Conservation (phyloP, 371 early-diverging fungal genomes). For the Mucor racemosus region DNA sequence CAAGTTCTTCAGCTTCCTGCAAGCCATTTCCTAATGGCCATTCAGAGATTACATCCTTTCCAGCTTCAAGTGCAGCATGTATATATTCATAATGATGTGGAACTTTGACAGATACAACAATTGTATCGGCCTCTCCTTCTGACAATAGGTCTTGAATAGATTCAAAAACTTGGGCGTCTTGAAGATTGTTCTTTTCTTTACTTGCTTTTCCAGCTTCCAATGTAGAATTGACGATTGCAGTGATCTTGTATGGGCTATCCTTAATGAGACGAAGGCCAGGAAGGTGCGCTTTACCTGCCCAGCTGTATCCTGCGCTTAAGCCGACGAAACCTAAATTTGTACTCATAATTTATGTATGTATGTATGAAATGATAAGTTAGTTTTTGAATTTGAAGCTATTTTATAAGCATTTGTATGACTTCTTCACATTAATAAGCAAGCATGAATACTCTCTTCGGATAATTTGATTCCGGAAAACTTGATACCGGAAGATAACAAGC, state of each 20-base stretch:
- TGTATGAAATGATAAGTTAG: too few relatives aligned
- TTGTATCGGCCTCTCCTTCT: neutral
- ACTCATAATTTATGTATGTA: too few relatives aligned
- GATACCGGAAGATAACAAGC: too few relatives aligned
- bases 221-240: neutral
- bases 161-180: neutral
- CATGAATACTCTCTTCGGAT: too few relatives aligned
- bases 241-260: neutral
- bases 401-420: too few relatives aligned
- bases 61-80: conserved; percentile 2
- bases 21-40: conserved; percentile 4
- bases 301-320: neutral
- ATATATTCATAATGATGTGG: neutral
- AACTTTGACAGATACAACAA: conserved; percentile 8
- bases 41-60: conserved; percentile 6
- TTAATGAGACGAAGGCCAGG: neutral
- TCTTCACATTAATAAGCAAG: too few relatives aligned
- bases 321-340: neutral
- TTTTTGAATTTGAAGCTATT: too few relatives aligned
- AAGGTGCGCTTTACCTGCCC: neutral
- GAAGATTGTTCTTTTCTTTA: neutral
- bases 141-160: conserved; percentile 2
- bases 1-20: conserved; percentile 8
- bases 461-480: too few relatives aligned
- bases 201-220: neutral